Base-by-base conservation (phyloP, 1,284 basidiomycete genomes). In the Papiliotrema flavescens region DNA sequence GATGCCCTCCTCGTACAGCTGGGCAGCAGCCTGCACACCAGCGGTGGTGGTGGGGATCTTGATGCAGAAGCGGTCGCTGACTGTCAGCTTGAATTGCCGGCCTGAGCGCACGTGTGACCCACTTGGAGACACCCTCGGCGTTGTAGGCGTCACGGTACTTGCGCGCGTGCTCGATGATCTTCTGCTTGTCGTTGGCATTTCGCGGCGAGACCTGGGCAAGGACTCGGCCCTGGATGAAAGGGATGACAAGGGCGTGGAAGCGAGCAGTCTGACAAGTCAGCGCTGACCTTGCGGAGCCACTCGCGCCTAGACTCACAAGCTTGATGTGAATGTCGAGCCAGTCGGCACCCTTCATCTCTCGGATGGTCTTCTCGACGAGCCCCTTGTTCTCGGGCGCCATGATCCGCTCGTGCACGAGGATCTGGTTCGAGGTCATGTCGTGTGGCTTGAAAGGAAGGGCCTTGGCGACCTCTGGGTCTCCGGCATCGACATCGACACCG, bases 41-140 rank as follows among this genome's bases (percentile, higher is more conserved):
- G 71, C 63, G 8, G 67, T 66, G 7, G 73, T 75, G 35, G 65
- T 55, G 34, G 72, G 73, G 44, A 74, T 66, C 60, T 75, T 75
- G 65, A 75, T 70, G 57, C 67, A 69, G 62, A 64, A 72, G 34
- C 67, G 59, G 39, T 72, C 69, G 37, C 62, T 66, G 28, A 11
- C 14, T 39, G 19, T 42, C 20, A 48, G 49, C 44, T 32, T 0
- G 13, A 26, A n/a, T n/a, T n/a, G n/a, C n/a, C n/a, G n/a, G 9
- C 13, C 24, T 11, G 26, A 13, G 1, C n/a, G 51, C 60, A 32
- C 28, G 28, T 32, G 28, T 11, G 11, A 32, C 28, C 49, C 40
- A 65, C 64, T 52, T 47, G 11, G 60, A 51, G 46, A 66, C 60
- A 24, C 64, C 64, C 26, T 61, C 64, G 17, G 55, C 60, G 19